phyloP scores from a whole-genome alignment of 768 basidiomycete species.

The Rhodotorula toruloides region DNA sequence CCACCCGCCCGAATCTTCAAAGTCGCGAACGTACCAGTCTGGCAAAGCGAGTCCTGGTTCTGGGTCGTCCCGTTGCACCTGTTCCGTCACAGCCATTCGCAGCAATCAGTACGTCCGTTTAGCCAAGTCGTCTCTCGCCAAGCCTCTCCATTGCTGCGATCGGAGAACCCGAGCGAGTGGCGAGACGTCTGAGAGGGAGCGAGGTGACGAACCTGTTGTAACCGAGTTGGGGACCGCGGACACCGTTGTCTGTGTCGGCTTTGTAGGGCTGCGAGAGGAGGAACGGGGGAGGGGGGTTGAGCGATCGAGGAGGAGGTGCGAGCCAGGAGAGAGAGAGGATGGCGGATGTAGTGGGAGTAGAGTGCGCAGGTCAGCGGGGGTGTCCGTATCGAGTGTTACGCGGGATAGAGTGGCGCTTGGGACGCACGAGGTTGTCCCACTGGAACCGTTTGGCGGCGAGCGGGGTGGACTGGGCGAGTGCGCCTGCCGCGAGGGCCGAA shows the following conservation, averaged over 20 bases:
- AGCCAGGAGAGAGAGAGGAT: neutral
- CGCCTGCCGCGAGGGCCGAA: slow-evolving; percentile 9
- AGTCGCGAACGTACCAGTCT: slow-evolving; percentile 40
- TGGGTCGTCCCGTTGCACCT: slow-evolving; percentile 39
- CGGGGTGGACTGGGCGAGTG: slow-evolving; percentile 29
- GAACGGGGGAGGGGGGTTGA: neutral
- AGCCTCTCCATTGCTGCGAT: no score
- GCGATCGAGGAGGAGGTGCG: neutral
- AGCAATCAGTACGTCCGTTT: no score
- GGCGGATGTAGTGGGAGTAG: neutral
- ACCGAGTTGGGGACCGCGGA: slow-evolving; percentile 59
- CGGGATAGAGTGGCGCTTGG: neutral
- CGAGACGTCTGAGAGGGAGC: slow-evolving; percentile 46
- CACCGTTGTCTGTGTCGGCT: slow-evolving; percentile 50
- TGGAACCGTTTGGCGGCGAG: slow-evolving; percentile 37
- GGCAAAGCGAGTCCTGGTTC: slow-evolving; percentile 33
- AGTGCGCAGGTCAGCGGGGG: neutral
- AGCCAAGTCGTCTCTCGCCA: no score
- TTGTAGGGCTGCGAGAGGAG: slow-evolving; percentile 54
- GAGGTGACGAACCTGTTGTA: slow-evolving; percentile 50
- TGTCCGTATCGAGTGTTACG: neutral
- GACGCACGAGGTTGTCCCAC: slow-evolving; percentile 24
- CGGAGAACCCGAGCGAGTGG: no score
- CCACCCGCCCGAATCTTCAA: no score
- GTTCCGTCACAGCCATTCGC: no score